Evolutionary conservation across 179 eudicot genomes (phyloP), one percentile per base, ranked within the genome.

Genomic region (Beta corolliflora): DNA sequence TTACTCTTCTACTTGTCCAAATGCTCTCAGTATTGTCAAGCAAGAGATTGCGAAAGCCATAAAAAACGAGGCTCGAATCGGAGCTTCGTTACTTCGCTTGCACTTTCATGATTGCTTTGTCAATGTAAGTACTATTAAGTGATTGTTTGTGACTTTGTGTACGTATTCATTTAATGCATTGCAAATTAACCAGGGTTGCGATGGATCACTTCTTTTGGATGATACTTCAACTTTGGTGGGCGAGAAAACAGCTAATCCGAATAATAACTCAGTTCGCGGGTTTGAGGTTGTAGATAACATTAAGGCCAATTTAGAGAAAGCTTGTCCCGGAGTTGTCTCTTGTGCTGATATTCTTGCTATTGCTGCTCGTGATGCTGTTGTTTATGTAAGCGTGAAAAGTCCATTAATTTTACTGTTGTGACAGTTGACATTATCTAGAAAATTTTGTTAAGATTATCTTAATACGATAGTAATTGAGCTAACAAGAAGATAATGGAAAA

Each of bases 321-420:
- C 88, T 44, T 89, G 91, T 52, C 85, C 86, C 2, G 88, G 85
- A 41, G 77, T 87, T 1, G 91, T 89, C 5, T 89, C 91, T 7
- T 89, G 91, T 76, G 91, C 91, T 19, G 89, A 89, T 78, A 77
- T 89, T 53, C 84, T 89, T 56, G 89, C 91, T 5, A 78, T 87
- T 55, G 85, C 82, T 0, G 85, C 91, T 73, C 89, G 88, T 13
- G 89, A 89, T 56, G 85, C 89, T 0, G 79, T 82, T 7, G 82
- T 76, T 79, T 72, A 82, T 63, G 91, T 89, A 77, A 83, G 88
- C 41, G 1, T 0, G 1, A 36, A 1, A 36, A 2, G 0, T 25
- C 29, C 0, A 0, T 25, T 0, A 25, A 25, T 25, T 25, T 25
- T 25, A 25, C 29, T 25, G 29, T 25, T 25, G 29, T 25, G 29